Evolutionary conservation across 257 asterid genomes (phyloP).

Genomic region (Eustoma russellianum): DNA sequence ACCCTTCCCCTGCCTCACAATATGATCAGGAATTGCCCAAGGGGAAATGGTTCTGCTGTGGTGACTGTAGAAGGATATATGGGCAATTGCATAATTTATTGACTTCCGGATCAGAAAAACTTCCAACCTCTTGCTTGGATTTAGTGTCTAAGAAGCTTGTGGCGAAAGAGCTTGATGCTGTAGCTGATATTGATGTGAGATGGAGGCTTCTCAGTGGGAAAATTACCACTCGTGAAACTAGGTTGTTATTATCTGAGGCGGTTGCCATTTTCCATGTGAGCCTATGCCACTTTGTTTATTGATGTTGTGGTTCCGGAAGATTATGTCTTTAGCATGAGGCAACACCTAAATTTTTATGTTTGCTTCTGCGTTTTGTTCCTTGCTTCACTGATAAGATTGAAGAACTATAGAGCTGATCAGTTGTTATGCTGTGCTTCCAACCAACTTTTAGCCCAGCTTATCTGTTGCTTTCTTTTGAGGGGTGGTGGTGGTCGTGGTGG

Average conservation of each 20-base stretch:
- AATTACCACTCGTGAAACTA: constrained; percentile 63
- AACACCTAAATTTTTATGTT: too few relatives aligned
- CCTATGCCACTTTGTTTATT: neutral
- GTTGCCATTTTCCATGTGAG: constrained; percentile 96
- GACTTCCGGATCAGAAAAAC: constrained; percentile 64
- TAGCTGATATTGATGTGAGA: constrained; percentile 51
- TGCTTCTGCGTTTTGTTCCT: too few relatives aligned
- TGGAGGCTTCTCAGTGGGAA: constrained; percentile 96
- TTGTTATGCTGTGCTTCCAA: too few relatives aligned
- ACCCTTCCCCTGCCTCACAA: constrained; percentile 1
- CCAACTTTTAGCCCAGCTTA: too few relatives aligned
- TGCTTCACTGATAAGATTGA: too few relatives aligned
- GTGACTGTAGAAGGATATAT: constrained; percentile 67
- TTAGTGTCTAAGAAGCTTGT: constrained; percentile 40
- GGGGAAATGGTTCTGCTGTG: constrained; percentile 92
- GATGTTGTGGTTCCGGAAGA: too few relatives aligned
- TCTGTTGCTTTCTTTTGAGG: too few relatives aligned
- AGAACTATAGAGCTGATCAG: too few relatives aligned
- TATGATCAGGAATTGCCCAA: constrained; percentile 79
- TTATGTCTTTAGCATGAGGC: too few relatives aligned
- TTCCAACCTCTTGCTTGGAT: constrained; percentile 62
- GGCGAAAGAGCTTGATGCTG: constrained; percentile 22
- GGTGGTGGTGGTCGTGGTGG: too few relatives aligned
- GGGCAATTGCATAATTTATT: constrained; percentile 58
- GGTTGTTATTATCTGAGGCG: constrained; percentile 76